Conservation (phyloP, 2,329 filamentous ascomycete species). For the Sordariomycetes sp. region DNA sequence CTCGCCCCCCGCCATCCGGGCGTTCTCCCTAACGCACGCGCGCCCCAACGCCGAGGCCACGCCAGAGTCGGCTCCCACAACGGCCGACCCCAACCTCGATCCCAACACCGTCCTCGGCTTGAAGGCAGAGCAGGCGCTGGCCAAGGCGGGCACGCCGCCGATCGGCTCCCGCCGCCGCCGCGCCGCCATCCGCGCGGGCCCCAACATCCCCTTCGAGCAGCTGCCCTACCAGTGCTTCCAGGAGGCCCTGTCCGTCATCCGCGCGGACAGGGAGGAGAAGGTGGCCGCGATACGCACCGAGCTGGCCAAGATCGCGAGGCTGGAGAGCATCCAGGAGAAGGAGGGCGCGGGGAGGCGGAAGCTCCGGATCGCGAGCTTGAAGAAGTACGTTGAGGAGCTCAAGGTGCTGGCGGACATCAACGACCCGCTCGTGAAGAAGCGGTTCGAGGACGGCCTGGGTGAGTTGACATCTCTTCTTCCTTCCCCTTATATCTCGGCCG, state of each 20-base stretch:
- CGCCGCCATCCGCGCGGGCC: constrained; percentile 53
- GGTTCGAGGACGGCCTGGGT: constrained; percentile 88
- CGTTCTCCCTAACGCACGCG: constrained; percentile 21
- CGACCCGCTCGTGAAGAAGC: constrained; percentile 85
- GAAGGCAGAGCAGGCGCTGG: constrained; percentile 55
- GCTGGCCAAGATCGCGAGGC: constrained; percentile 54
- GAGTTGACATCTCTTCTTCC: constrained; percentile 18
- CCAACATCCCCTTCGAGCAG: constrained; percentile 77
- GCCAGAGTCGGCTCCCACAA: neutral
- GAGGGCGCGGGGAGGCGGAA: constrained; percentile 53
- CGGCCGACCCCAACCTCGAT: constrained; percentile 37
- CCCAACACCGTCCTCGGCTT: constrained; percentile 57
- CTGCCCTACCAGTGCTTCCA: constrained; percentile 97
- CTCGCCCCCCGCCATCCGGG: constrained; percentile 17
- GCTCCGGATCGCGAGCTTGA: constrained; percentile 57
- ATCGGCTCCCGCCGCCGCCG: constrained; percentile 80
- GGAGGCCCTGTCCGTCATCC: constrained; percentile 77
- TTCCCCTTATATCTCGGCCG: neutral
- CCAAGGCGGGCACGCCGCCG: constrained; percentile 58
- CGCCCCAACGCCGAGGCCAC: neutral
- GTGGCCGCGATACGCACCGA: constrained; percentile 59
- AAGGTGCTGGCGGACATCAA: constrained; percentile 93
- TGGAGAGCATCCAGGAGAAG: constrained; percentile 38
- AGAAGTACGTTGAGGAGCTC: constrained; percentile 60
- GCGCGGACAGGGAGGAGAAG: constrained; percentile 73